Conservation (phyloP, 2,329 filamentous ascomycete genomes). For the Tolypocladium nubicola region DNA sequence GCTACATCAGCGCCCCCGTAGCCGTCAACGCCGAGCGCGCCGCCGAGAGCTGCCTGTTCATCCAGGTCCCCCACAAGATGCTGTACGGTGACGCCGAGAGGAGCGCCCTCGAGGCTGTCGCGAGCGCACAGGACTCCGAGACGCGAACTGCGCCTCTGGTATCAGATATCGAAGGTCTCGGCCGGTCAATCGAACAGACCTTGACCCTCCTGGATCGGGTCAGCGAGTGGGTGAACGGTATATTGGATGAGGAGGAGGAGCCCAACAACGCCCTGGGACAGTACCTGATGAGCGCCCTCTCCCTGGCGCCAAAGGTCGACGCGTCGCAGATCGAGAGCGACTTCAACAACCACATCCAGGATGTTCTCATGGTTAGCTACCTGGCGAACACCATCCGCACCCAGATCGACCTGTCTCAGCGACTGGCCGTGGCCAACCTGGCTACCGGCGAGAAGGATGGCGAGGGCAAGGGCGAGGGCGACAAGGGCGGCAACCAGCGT, state of each 20-base stretch:
- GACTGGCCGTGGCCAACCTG: slow-evolving; percentile 72
- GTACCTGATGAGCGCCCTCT: slow-evolving; percentile 88
- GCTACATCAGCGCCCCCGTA: slow-evolving; percentile 92
- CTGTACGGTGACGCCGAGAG: slow-evolving; percentile 68
- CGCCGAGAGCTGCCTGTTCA: slow-evolving; percentile 93
- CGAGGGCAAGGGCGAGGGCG: slow-evolving; percentile 35
- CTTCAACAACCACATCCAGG: slow-evolving; percentile 99
- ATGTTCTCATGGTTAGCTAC: slow-evolving; percentile 96
- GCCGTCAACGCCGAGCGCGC: slow-evolving; percentile 91
- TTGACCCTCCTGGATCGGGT: slow-evolving; percentile 84
- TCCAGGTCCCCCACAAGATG: slow-evolving; percentile 92
- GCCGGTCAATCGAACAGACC: slow-evolving; percentile 78
- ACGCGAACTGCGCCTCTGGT: slow-evolving; percentile 61
- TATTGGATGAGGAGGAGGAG: slow-evolving; percentile 85
- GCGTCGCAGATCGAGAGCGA: slow-evolving; percentile 83
- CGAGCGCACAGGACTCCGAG: slow-evolving; percentile 70
- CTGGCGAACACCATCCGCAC: slow-evolving; percentile 97
- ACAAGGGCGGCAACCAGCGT: slow-evolving; percentile 33
- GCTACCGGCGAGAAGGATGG: slow-evolving; percentile 36
- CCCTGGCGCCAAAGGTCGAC: slow-evolving; percentile 90
- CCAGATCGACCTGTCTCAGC: slow-evolving; percentile 95
- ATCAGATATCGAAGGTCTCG: slow-evolving; percentile 82
- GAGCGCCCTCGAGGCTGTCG: slow-evolving; percentile 67
- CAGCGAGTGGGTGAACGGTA: slow-evolving; percentile 82
- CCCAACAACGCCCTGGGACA: slow-evolving; percentile 89